Conservation (phyloP, 202 grass and related monocot genomes). For the Zizania palustris region DNA sequence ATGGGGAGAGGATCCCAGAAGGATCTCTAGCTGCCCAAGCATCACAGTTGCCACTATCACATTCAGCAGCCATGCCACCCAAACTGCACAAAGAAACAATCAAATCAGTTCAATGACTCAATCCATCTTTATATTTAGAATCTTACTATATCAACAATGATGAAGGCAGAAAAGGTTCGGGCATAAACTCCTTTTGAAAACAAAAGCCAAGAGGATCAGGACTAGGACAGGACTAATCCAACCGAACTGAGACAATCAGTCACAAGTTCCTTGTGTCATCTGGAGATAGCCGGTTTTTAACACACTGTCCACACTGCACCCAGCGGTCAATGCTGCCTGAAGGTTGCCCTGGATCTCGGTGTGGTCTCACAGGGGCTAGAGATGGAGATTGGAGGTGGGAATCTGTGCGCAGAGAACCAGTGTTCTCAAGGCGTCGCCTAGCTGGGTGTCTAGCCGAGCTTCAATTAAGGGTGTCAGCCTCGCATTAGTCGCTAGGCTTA, state of each 20-base stretch:
- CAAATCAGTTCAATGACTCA: neutral
- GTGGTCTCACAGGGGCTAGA: neutral
- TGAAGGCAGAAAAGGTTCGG: neutral
- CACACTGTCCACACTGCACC: neutral
- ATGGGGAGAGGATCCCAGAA: constrained; percentile 81
- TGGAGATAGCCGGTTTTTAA: neutral
- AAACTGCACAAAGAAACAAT: constrained; percentile 3
- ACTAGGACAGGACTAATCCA: neutral
- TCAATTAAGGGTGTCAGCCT: too few species aligned
- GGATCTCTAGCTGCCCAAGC: constrained; percentile 81
- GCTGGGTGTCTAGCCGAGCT: too few species aligned
- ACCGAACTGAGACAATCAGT: neutral
- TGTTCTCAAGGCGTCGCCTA: too few species aligned
- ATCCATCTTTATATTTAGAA: neutral
- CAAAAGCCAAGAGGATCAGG: neutral
- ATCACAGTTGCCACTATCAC: constrained; percentile 56
- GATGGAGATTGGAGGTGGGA: too few species aligned
- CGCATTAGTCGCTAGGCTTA: too few species aligned
- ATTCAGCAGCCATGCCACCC: constrained; percentile 53
- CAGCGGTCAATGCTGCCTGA: neutral
- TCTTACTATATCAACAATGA: neutral
- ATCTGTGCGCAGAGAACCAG: too few species aligned
- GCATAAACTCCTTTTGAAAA: neutral
- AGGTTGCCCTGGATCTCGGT: neutral
- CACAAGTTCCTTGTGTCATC: too few species aligned